A percentile compares a stretch with the other conserved stretches of the same genome.
phyloP scores from a whole-genome alignment of 179 eudicot genomes.

The Gypsophila paniculata region DNA sequence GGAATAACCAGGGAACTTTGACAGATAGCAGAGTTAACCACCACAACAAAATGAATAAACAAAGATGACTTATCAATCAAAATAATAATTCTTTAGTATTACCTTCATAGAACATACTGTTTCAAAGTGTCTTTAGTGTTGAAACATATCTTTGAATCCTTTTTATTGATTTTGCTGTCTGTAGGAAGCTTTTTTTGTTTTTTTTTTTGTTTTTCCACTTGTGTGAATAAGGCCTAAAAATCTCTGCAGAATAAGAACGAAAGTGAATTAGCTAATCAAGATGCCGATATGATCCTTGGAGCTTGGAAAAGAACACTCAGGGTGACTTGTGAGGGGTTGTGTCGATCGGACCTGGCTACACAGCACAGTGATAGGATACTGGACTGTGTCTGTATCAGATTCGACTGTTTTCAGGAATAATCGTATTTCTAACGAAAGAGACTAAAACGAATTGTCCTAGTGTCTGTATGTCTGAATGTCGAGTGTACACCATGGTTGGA shows the following conservation, averaged over 20 bases:
- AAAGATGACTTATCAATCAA: neutral
- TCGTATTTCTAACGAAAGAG: neutral
- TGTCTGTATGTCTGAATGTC: neutral
- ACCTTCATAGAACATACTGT: neutral
- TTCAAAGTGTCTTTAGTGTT: conserved; percentile 14
- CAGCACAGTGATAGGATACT: neutral
- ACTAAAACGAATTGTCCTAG: neutral
- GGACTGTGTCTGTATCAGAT: neutral
- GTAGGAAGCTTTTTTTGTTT: conserved; percentile 7
- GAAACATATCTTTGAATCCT: conserved; percentile 7
- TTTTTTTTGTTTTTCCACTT: conserved; percentile 13
- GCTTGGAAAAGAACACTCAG: neutral
- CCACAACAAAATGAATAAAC: conserved; percentile 7
- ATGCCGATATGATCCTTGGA: neutral
- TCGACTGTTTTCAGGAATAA: neutral
- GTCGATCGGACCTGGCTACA: neutral
- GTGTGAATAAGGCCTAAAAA: neutral
- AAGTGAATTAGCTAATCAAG: conserved; percentile 5
- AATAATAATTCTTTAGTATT: conserved; percentile 9
- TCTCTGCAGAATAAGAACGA: neutral
- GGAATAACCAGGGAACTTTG: conserved; percentile 1
- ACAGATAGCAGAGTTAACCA: neutral
- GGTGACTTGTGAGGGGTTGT: neutral
- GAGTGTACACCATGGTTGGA: neutral
- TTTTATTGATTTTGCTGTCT: conserved; percentile 27